Evolutionary conservation across 306 rosid genomes (phyloP).

Genomic region (Citrullus amarus): DNA sequence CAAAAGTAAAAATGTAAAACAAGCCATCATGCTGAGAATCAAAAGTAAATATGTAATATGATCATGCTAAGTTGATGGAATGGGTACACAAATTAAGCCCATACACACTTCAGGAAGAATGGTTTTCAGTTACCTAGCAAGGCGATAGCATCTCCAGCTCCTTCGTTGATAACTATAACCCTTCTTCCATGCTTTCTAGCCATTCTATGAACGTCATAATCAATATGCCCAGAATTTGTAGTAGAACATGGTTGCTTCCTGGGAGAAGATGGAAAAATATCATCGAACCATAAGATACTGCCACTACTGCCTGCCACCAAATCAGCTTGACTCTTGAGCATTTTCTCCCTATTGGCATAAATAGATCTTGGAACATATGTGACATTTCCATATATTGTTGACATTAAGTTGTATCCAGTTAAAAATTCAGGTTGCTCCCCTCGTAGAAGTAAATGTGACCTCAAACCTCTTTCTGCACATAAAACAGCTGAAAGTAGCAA

Average conservation of each 20-base stretch:
- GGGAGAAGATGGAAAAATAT: slow-evolving; percentile 42
- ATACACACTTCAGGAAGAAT: neutral
- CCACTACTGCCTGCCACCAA: slow-evolving; percentile 43
- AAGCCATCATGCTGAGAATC: neutral
- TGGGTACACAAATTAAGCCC: neutral
- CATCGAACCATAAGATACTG: slow-evolving; percentile 40
- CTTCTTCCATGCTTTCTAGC: slow-evolving; percentile 35
- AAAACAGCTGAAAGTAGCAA: slow-evolving; percentile 51
- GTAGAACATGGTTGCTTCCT: slow-evolving; percentile 13
- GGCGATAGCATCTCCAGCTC: slow-evolving; percentile 89
- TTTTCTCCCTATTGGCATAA: slow-evolving; percentile 60
- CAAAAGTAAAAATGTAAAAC: neutral
- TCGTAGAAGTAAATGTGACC: slow-evolving; percentile 68
- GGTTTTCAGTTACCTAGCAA: slow-evolving; percentile 56
- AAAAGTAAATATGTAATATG: neutral
- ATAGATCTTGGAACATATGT: slow-evolving; percentile 61
- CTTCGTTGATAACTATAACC: slow-evolving; percentile 66
- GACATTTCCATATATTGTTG: slow-evolving; percentile 76
- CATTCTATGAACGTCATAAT: slow-evolving; percentile 17
- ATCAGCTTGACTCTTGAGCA: slow-evolving; percentile 54
- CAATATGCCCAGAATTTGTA: slow-evolving; percentile 23
- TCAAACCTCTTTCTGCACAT: slow-evolving; percentile 76
- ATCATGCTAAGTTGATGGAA: neutral
- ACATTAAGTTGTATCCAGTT: slow-evolving; percentile 88
- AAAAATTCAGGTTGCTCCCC: slow-evolving; percentile 84